Evolutionary conservation across 1,139 yeast genomes (phyloP).

Genomic region (Blastobotrys indianensis): DNA sequence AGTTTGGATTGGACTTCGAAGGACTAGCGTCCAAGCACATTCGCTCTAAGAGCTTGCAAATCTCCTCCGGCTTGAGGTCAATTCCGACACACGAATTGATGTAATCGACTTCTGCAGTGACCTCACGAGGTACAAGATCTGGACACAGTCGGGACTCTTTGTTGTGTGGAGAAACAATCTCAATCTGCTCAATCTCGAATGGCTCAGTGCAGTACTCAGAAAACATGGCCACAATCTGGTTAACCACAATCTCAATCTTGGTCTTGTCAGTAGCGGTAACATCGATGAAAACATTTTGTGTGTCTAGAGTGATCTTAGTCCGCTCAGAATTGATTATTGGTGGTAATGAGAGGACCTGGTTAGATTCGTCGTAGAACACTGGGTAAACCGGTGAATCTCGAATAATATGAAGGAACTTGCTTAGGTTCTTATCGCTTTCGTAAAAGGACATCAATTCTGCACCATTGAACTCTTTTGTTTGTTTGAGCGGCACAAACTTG

Average conservation of each 20-base stretch:
- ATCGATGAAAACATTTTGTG: slow-evolving; percentile 86
- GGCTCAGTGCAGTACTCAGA: slow-evolving; percentile 67
- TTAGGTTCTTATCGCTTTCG: slow-evolving; percentile 82
- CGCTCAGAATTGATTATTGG: slow-evolving; percentile 94
- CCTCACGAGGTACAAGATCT: slow-evolving; percentile 55
- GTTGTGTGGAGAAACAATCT: slow-evolving; percentile 79
- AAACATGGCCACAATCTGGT: slow-evolving; percentile 93
- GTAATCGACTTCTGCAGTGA: slow-evolving; percentile 74
- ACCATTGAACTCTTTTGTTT: slow-evolving; percentile 70
- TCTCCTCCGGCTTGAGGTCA: slow-evolving; percentile 60
- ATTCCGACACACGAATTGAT: slow-evolving; percentile 91
- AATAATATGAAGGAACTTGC: slow-evolving; percentile 83
- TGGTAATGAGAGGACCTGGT: slow-evolving; percentile 85
- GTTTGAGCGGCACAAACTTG: slow-evolving; percentile 72
- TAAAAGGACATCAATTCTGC: slow-evolving; percentile 80
- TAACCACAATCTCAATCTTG: slow-evolving; percentile 83
- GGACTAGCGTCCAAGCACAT: slow-evolving; percentile 74
- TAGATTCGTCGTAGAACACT: slow-evolving; percentile 72
- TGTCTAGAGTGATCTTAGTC: slow-evolving; percentile 79
- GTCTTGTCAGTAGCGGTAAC: slow-evolving; percentile 94
- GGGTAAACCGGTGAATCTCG: slow-evolving; percentile 88
- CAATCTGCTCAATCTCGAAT: slow-evolving; percentile 75
- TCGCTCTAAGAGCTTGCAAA: slow-evolving; percentile 60
- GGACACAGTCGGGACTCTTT: slow-evolving; percentile 75
- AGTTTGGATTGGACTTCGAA: slow-evolving; percentile 43